Conservation (phyloP, 495 filamentous ascomycete genomes). For the Neurospora sp. region DNA sequence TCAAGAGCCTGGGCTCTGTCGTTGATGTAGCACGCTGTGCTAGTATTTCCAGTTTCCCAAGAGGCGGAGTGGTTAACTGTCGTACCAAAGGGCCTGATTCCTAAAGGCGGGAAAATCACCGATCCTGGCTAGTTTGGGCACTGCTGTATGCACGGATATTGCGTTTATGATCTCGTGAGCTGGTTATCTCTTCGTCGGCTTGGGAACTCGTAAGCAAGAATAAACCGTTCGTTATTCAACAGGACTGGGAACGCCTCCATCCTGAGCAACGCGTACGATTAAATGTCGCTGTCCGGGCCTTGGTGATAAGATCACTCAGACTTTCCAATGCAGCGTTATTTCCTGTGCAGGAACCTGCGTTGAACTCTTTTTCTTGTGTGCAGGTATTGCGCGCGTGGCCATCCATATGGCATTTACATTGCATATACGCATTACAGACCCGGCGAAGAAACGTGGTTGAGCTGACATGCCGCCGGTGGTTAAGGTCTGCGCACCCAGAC, state of each 20-base stretch:
- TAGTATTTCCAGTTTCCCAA: not conserved
- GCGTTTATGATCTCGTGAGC: not conserved
- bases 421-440: not conserved
- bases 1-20: not conserved
- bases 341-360: not conserved
- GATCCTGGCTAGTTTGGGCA: not conserved
- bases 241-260: not conserved
- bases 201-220: not conserved
- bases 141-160: not conserved
- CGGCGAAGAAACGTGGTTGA: not conserved
- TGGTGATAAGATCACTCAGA: not conserved
- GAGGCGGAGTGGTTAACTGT: not conserved
- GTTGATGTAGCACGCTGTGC: not conserved
- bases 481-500: not conserved
- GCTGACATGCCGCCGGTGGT: not conserved
- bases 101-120: not conserved
- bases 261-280: not conserved
- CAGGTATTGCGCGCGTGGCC: not conserved
- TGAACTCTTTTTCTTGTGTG: not conserved
- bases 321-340: not conserved
- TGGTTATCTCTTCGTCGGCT: not conserved
- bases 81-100: not conserved
- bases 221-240: not conserved
- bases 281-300: not conserved
- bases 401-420: not conserved